Percentiles rank a stretch among this genome's conserved stretches.
These are phyloP conservation scores for Penicillium coffeae DNA, from an alignment of 495 filamentous ascomycete genomes.

Conservation along the genomic window DNA sequence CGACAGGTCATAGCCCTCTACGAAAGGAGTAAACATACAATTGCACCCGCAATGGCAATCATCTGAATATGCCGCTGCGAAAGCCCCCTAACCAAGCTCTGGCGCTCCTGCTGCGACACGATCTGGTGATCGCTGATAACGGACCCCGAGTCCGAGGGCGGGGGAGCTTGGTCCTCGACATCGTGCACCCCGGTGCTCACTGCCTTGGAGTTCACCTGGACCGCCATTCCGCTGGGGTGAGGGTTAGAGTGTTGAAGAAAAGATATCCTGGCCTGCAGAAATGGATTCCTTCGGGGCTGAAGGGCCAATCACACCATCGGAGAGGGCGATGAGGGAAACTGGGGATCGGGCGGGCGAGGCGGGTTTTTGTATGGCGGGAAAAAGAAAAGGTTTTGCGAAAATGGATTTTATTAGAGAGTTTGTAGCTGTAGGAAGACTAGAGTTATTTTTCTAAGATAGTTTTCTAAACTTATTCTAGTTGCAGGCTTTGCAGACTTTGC, in stretches of 20 bases:
- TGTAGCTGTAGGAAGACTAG: too few relatives aligned
- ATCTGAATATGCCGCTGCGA: conserved; percentile 53
- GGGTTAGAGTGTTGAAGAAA: background rate
- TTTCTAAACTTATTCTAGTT: too few relatives aligned
- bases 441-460: too few relatives aligned
- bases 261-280: background rate
- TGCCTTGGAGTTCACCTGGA: conserved; percentile 5
- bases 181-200: conserved; percentile 13
- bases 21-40: conserved; percentile 32
- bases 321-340: conserved; percentile 11
- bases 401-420: too few relatives aligned
- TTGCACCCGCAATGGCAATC: conserved; percentile 57
- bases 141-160: conserved; percentile 3
- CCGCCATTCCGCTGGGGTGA: conserved; percentile 14
- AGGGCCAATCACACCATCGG: conserved; percentile 19
- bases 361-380: background rate
- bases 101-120: conserved; percentile 22
- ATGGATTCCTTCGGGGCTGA: background rate
- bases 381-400: too few relatives aligned
- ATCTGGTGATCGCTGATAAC: conserved; percentile 12
- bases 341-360: background rate
- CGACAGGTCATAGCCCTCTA: too few relatives aligned
- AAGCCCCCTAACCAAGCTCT: conserved; percentile 29
- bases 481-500: too few relatives aligned
- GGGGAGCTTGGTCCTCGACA: conserved; percentile 16